Percentiles rank a stretch among this genome's conserved stretches.
Conservation (phyloP, 805 yeast genomes). For the Metschnikowia cubensis region DNA sequence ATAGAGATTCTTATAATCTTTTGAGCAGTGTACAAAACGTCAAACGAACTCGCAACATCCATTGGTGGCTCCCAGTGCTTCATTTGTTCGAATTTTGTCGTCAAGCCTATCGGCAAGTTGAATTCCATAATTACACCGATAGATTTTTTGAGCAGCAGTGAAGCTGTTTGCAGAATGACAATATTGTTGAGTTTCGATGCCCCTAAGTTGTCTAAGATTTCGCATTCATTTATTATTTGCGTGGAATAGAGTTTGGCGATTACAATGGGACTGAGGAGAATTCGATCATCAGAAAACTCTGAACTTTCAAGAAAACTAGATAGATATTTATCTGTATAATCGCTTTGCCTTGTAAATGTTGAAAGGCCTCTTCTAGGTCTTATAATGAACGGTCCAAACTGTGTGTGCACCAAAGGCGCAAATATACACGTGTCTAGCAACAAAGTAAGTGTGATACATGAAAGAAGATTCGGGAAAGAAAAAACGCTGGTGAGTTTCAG, state of each 20-base stretch:
- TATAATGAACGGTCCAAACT: background rate
- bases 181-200: background rate
- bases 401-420: background rate
- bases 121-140: background rate
- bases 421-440: constrained; percentile 3
- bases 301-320: background rate
- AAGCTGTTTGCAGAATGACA: background rate
- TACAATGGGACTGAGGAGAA: background rate
- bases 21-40: background rate
- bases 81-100: background rate
- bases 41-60: background rate
- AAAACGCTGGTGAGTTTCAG: background rate
- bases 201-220: background rate
- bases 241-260: background rate
- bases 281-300: background rate
- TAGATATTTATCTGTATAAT: background rate
- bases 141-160: background rate
- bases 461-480: background rate
- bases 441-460: constrained; percentile 1
- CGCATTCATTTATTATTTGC: background rate
- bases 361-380: background rate
- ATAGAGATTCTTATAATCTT: background rate
- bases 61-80: background rate
- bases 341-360: background rate
- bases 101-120: background rate